A percentile compares a stretch with the other conserved stretches of the same genome.
phyloP scores from a whole-genome alignment of 2,329 filamentous ascomycete species.

The Colletotrichum acutatum region DNA sequence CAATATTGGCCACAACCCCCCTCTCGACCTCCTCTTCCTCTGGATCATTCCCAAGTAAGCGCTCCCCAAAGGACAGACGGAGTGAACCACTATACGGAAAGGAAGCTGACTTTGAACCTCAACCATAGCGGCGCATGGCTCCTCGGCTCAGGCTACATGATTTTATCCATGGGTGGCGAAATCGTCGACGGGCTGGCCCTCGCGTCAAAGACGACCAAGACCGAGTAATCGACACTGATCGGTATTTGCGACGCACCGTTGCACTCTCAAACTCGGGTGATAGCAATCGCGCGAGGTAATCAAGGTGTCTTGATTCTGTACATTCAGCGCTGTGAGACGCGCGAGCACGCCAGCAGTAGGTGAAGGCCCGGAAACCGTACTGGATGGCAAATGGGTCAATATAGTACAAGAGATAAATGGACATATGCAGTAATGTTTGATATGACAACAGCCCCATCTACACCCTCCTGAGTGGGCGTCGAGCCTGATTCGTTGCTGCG shows the following conservation, averaged over 20 bases:
- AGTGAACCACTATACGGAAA: too few species aligned
- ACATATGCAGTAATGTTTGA: not conserved
- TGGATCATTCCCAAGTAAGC: conserved; percentile 71
- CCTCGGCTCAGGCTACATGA: conserved; percentile 62
- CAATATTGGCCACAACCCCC: conserved; percentile 67
- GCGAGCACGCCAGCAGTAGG: too few species aligned
- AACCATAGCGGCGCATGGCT: conserved; percentile 64
- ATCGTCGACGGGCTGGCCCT: conserved; percentile 58
- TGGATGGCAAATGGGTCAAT: not conserved
- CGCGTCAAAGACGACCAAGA: conserved; percentile 51
- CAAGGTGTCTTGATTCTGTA: not conserved
- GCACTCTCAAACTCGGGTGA: too few species aligned
- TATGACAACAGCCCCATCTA: not conserved
- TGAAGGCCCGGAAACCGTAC: too few species aligned
- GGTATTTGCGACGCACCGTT: not conserved
- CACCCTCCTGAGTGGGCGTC: not conserved
- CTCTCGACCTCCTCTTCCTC: conserved; percentile 56
- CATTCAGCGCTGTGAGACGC: not conserved
- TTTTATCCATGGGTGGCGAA: conserved; percentile 59
- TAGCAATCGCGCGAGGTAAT: too few species aligned
- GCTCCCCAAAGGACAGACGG: too few species aligned
- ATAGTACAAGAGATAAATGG: not conserved
- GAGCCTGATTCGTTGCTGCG: not conserved
- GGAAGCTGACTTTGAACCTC: not conserved
- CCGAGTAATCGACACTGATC: conserved; percentile 45